A percentile compares a stretch with the other conserved stretches of the same genome.
Evolutionary conservation across 352 stramenopile species (phyloP).

Genomic region (Phytophthora macrochlamydospora): DNA sequence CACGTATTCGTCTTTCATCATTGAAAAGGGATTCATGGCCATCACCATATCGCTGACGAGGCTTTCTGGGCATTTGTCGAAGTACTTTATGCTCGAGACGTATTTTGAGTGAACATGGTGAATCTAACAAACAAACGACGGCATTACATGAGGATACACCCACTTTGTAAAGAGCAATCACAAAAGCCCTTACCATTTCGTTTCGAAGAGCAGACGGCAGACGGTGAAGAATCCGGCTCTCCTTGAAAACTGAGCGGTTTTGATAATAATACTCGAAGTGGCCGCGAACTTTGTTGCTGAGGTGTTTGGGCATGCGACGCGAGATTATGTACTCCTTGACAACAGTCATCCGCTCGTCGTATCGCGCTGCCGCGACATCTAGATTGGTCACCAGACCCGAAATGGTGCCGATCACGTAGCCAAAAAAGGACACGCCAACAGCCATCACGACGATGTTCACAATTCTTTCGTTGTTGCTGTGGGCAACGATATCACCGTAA

Average conservation of each 20-base stretch:
- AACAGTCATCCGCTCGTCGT: conserved; percentile 78
- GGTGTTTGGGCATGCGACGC: conserved; percentile 68
- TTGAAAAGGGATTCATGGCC: conserved; percentile 76
- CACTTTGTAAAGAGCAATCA: neutral
- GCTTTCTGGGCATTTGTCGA: conserved; percentile 75
- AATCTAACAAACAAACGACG: conserved; percentile 41
- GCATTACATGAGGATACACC: conserved; percentile 3
- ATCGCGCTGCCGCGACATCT: conserved; percentile 68
- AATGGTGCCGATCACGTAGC: conserved; percentile 88
- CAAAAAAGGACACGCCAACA: conserved; percentile 83
- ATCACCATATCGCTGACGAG: conserved; percentile 87
- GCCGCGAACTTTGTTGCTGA: conserved; percentile 73
- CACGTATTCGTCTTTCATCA: conserved; percentile 79
- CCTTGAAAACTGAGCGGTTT: conserved; percentile 85
- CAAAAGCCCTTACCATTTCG: conserved; percentile 63
- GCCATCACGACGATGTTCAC: conserved; percentile 83
- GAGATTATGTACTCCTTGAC: conserved; percentile 91
- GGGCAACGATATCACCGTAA: conserved; percentile 79
- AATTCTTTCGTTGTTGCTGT: conserved; percentile 72
- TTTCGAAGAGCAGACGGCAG: conserved; percentile 79
- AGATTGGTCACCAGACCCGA: conserved; percentile 82
- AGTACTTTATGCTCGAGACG: conserved; percentile 74
- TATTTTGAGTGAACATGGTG: conserved; percentile 76
- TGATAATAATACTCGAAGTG: conserved; percentile 90
- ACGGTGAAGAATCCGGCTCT: conserved; percentile 66